phyloP scores from a whole-genome alignment of 768 basidiomycete genomes.

The Lactarius pseudohatsudake region DNA sequence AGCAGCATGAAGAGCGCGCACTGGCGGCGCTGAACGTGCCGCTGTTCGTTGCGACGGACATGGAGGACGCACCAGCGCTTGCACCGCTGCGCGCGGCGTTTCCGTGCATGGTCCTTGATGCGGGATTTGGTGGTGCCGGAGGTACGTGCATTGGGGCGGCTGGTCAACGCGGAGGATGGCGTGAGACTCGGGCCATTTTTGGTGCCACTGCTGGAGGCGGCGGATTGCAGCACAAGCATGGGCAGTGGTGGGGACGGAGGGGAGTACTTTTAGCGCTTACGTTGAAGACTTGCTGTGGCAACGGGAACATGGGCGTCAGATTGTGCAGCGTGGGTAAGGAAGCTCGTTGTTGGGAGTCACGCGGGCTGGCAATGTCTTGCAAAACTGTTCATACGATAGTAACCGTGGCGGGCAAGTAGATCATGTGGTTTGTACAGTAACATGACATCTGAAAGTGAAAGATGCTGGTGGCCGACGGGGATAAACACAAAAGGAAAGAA shows the following conservation, averaged over 20 bases:
- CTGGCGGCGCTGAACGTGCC: conserved; percentile 52
- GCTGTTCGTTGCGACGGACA: conserved; percentile 68
- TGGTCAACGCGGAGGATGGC: conserved; percentile 47
- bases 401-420: no score
- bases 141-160: conserved; percentile 26
- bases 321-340: conserved; percentile 46
- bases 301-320: conserved; percentile 50
- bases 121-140: conserved; percentile 36
- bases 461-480: no score
- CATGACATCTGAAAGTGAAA: no score
- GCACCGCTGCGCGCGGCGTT: conserved; percentile 50
- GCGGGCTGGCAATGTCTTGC: no score
- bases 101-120: conserved; percentile 61
- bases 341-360: background rate
- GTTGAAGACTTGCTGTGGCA: conserved; percentile 68
- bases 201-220: conserved; percentile 66
- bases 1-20: conserved; percentile 36
- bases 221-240: conserved; percentile 61
- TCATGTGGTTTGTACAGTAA: no score
- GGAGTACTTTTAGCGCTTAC: conserved; percentile 75
- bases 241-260: conserved; percentile 63
- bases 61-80: conserved; percentile 42
- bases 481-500: no score
- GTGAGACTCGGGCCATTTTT: conserved; percentile 47
- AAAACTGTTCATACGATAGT: no score